phyloP scores from a whole-genome alignment of 345 rosid species.

The Anacardium occidentale region DNA sequence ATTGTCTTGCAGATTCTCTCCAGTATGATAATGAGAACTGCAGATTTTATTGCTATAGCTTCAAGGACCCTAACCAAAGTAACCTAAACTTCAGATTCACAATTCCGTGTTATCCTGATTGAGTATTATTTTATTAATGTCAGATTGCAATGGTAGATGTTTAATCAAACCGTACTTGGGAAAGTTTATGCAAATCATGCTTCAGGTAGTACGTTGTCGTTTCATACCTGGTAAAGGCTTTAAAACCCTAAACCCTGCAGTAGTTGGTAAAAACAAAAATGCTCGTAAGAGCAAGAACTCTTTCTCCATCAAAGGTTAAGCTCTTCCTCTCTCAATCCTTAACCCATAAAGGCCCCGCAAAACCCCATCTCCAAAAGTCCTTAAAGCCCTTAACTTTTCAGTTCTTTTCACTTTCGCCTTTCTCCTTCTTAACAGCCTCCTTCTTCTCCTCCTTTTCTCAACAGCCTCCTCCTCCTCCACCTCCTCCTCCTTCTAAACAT shows the following conservation, averaged over 20 bases:
- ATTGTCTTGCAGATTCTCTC: too few species aligned
- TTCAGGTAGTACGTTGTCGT: too few species aligned
- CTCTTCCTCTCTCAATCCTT: constrained; percentile 34
- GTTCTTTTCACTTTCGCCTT: neutral
- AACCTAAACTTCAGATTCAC: too few species aligned
- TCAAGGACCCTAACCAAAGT: too few species aligned
- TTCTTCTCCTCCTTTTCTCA: constrained; percentile 33
- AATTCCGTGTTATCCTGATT: too few species aligned
- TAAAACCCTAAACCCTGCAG: constrained; percentile 19
- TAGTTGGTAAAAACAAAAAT: constrained; percentile 3
- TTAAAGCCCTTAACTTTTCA: constrained; percentile 14
- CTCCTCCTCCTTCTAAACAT: constrained; percentile 12
- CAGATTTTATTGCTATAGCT: too few species aligned
- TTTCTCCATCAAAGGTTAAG: constrained; percentile 52
- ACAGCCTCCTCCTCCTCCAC: constrained; percentile 19
- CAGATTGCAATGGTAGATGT: too few species aligned
- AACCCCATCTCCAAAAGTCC: constrained; percentile 11
- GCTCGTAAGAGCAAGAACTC: constrained; percentile 46
- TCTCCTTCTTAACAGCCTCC: constrained; percentile 30
- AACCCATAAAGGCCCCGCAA: neutral
- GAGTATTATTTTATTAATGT: too few species aligned
- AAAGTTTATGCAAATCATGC: too few species aligned
- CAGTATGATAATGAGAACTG: too few species aligned
- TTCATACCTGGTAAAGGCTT: too few species aligned
- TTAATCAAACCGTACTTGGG: too few species aligned